These are phyloP conservation scores for Aureobasidium sp. DNA, from an alignment of 2,329 filamentous ascomycete species.

Conservation along the genomic window DNA sequence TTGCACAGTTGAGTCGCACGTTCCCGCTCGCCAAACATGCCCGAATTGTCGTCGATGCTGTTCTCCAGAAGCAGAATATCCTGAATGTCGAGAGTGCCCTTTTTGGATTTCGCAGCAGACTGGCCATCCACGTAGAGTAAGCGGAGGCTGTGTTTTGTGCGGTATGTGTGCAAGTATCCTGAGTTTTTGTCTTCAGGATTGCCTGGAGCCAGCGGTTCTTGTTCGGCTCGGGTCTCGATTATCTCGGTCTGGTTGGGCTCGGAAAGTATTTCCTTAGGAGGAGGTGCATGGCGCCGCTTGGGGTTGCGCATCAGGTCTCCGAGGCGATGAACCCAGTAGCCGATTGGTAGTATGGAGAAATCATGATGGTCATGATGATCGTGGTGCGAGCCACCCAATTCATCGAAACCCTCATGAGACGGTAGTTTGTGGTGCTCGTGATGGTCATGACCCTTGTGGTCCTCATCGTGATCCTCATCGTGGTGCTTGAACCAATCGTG, in stretches of 20 bases:
- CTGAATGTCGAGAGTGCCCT: conserved; percentile 63
- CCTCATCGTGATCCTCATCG: background rate
- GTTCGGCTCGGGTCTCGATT: background rate
- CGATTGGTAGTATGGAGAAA: background rate
- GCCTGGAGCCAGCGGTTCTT: background rate
- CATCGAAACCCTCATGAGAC: background rate
- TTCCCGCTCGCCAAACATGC: conserved; percentile 39
- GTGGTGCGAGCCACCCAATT: background rate
- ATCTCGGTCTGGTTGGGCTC: background rate
- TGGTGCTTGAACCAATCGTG: background rate
- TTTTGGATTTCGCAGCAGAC: conserved; percentile 56
- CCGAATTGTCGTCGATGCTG: conserved; percentile 16
- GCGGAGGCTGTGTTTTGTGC: conserved; percentile 49
- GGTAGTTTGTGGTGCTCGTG: background rate
- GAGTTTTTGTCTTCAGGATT: background rate
- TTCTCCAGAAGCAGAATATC: conserved; percentile 49
- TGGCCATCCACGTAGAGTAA: conserved; percentile 66
- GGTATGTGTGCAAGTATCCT: conserved; percentile 63
- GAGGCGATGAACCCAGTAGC: background rate
- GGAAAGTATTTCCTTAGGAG: background rate
- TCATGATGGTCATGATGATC: background rate
- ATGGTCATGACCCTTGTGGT: background rate
- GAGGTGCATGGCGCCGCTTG: background rate
- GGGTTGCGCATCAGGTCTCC: conserved; percentile 5
- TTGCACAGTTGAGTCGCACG: conserved; percentile 53